phyloP scores from a whole-genome alignment of 2,329 filamentous ascomycete genomes.

The Acephala macrosclerotiorum region DNA sequence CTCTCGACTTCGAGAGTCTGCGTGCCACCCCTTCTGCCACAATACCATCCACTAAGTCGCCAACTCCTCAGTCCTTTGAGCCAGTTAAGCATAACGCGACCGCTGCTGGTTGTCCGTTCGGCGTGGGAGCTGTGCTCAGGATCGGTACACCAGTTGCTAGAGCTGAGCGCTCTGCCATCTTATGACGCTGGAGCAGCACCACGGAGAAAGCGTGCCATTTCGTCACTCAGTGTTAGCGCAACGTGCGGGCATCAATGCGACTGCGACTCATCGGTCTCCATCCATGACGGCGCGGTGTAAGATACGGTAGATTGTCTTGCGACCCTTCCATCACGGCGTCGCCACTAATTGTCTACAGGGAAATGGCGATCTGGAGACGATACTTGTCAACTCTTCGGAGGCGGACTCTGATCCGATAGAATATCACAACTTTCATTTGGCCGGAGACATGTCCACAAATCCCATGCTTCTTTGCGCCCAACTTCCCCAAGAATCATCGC shows the following conservation, averaged over 20 bases:
- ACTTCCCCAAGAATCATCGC: constrained; percentile 6
- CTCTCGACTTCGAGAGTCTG: background rate
- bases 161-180: background rate
- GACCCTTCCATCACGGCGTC: background rate
- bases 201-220: background rate
- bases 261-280: no score
- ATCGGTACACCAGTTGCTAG: background rate
- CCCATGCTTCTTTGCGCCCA: constrained; percentile 13
- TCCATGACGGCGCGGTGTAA: background rate
- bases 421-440: constrained; percentile 15
- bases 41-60: background rate
- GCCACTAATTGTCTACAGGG: constrained; percentile 1
- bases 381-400: background rate
- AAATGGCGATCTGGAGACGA: constrained; percentile 7
- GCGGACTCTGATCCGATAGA: constrained; percentile 11
- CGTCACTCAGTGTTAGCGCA: background rate
- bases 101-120: background rate
- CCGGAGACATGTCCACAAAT: constrained; percentile 15
- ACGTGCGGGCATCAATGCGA: no score
- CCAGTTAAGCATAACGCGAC: background rate
- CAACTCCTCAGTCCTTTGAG: background rate
- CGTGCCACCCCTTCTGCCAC: background rate
- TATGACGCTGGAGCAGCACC: background rate
- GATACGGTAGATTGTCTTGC: background rate
- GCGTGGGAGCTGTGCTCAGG: background rate